phyloP scores from a whole-genome alignment of 495 filamentous ascomycete genomes.

The Daldinia caldariorum region DNA sequence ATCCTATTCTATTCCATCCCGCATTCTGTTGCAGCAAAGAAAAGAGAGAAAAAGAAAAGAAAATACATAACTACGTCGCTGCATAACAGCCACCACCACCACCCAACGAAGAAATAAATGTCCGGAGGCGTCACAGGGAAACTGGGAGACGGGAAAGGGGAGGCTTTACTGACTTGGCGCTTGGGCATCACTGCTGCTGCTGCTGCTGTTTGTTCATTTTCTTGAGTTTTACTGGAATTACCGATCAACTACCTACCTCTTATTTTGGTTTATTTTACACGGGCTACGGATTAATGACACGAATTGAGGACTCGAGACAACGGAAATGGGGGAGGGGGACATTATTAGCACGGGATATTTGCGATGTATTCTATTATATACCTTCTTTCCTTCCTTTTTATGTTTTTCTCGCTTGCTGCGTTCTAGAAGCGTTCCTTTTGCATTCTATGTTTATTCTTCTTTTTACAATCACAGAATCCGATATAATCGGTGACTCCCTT shows the following conservation, averaged over 20 bases:
- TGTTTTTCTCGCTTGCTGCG: not conserved
- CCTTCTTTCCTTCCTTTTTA: conserved; percentile 15
- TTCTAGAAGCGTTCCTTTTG: not conserved
- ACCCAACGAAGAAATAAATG: not conserved
- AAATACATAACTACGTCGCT: too few species aligned
- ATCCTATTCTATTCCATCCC: not conserved
- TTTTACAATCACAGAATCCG: not conserved
- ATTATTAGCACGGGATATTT: not conserved
- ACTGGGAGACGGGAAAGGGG: not conserved
- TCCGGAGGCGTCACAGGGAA: not conserved
- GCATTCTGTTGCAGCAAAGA: not conserved
- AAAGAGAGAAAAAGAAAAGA: not conserved
- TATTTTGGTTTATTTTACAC: conserved; percentile 1
- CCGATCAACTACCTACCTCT: not conserved
- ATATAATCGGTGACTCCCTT: not conserved
- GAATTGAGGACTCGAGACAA: not conserved
- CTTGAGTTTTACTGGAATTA: not conserved
- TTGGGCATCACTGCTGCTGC: not conserved
- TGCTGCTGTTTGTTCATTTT: not conserved
- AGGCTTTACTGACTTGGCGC: conserved; percentile 9
- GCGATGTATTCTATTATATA: conserved; percentile 20
- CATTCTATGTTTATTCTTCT: not conserved
- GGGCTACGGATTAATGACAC: conserved; percentile 34
- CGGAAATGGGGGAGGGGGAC: conserved; percentile 6
- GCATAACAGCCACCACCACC: too few species aligned